Evolutionary conservation across 306 rosid genomes (phyloP), one percentile per base, ranked within the genome.

Genomic region (Citrullus mucosospermus): DNA sequence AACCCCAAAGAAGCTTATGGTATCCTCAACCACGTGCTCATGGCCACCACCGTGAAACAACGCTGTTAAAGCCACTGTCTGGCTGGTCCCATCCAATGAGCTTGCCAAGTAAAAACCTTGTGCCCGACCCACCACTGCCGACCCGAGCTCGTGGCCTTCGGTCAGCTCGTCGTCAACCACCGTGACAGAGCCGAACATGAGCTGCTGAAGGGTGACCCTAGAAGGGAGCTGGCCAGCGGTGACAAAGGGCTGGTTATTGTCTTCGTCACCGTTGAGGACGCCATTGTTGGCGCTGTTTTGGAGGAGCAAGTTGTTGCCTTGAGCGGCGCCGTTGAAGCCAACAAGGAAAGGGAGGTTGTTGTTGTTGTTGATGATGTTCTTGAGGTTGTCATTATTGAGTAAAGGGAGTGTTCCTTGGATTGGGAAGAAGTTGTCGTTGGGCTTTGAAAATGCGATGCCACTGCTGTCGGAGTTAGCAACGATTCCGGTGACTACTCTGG

Each of bases 51-150:
- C 78, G 46, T 92, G 93, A 38, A 89, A 32, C 85, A 90, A n/a
- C 20, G 87, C 71, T 0, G 97, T 89, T 30, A 89, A 32, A 10
- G 87, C 87, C 20, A 90, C 80, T 0, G 93, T 89, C 74, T 92
- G 93, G 78, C 96, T 92, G 38, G 83, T 84, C 18, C 97, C 97
- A 38, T 92, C 97, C 87, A 92, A 63, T 2, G 97, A 92, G 83
- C 97, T 92, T 0, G 92, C 93, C 86, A 90, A 14, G 88, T 92
- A 92, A 30, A 92, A 84, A 16, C 97, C 96, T 60, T 92, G 92
- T 4, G 86, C 93, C 18, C 66, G 83, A 2, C 93, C 96, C 18
- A 91, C 34, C 48, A 93, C 93, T 8, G 90, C 74, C 1, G 96
- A 88, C 0, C 86, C 96, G 3, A 92, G 83, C 79, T 88, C 93